phyloP scores from a whole-genome alignment of 371 early-diverging fungal species.

The Zychaea mexicana region DNA sequence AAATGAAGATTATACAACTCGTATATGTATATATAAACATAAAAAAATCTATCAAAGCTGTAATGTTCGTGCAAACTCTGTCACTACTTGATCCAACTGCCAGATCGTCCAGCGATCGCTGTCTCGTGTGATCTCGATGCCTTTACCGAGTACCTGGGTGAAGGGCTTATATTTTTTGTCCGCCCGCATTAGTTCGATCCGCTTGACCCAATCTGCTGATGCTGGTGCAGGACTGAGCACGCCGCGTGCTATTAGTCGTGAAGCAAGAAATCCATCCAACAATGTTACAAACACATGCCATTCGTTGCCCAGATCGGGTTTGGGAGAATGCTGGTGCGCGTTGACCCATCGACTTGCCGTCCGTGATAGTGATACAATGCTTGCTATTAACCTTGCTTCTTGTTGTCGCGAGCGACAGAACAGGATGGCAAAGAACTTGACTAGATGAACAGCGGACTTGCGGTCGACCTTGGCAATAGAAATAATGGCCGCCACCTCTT shows the following conservation, averaged over 20 bases:
- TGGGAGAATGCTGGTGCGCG: neutral
- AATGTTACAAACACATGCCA: constrained; percentile 13
- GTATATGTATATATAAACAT: neutral
- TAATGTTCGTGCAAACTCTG: constrained; percentile 4
- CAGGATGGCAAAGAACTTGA: constrained; percentile 7
- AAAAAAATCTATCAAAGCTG: neutral
- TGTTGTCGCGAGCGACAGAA: neutral
- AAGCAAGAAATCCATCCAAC: constrained; percentile 13
- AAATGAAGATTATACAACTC: neutral
- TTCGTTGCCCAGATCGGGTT: neutral
- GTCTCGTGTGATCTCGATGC: neutral
- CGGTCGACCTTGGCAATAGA: constrained; percentile 14
- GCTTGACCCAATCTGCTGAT: neutral
- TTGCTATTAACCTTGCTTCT: constrained; percentile 9
- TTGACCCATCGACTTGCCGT: constrained; percentile 10
- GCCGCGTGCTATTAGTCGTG: constrained; percentile 7
- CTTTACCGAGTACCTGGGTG: neutral
- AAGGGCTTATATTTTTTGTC: constrained; percentile 8
- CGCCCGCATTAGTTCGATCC: neutral
- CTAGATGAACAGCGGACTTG: constrained; percentile 10
- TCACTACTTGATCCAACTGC: constrained; percentile 12
- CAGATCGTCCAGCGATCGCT: constrained; percentile 14
- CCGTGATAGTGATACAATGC: constrained; percentile 16
- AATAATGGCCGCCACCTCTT: constrained; percentile 23
- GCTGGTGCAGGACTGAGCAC: constrained; percentile 5